These are phyloP conservation scores for Pichia norvegensis DNA, from an alignment of 1,139 yeast species.

Conservation along the genomic window DNA sequence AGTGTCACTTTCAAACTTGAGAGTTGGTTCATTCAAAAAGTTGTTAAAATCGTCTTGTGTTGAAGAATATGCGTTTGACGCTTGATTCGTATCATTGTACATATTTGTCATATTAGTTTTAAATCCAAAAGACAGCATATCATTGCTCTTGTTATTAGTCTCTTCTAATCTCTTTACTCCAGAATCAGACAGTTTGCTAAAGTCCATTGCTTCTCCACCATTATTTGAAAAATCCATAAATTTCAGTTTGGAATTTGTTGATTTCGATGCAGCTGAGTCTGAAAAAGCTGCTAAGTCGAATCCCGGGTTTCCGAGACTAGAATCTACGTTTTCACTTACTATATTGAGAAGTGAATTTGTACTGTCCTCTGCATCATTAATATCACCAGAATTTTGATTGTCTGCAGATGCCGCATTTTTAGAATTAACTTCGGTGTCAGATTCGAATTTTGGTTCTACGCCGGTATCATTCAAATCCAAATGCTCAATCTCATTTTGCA, in stretches of 20 bases:
- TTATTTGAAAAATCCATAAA: slow-evolving; percentile 13
- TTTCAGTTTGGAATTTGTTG: slow-evolving; percentile 8
- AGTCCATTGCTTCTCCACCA: slow-evolving; percentile 10
- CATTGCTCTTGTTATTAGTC: background rate
- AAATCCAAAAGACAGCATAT: background rate
- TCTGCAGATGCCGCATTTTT: background rate
- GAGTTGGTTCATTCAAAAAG: slow-evolving; percentile 5
- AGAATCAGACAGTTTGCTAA: slow-evolving; percentile 9
- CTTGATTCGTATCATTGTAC: background rate
- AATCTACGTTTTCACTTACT: background rate
- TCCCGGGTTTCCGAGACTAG: background rate
- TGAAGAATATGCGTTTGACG: background rate
- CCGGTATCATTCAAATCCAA: slow-evolving; percentile 3
- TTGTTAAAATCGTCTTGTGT: slow-evolving; percentile 1
- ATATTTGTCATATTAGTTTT: background rate
- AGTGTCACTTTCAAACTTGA: slow-evolving; percentile 11
- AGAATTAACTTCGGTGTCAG: background rate
- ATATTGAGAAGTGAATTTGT: background rate
- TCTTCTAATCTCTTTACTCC: background rate
- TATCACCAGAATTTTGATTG: background rate
- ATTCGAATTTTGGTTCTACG: background rate
- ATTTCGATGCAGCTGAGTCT: slow-evolving; percentile 1
- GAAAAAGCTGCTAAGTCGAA: slow-evolving; percentile 9
- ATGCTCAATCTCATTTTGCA: slow-evolving; percentile 19
- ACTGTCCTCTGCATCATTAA: background rate